Percentiles rank a stretch among this genome's conserved stretches.
Conservation (phyloP, 495 filamentous ascomycete genomes). For the Parachaetomium inaequale region DNA sequence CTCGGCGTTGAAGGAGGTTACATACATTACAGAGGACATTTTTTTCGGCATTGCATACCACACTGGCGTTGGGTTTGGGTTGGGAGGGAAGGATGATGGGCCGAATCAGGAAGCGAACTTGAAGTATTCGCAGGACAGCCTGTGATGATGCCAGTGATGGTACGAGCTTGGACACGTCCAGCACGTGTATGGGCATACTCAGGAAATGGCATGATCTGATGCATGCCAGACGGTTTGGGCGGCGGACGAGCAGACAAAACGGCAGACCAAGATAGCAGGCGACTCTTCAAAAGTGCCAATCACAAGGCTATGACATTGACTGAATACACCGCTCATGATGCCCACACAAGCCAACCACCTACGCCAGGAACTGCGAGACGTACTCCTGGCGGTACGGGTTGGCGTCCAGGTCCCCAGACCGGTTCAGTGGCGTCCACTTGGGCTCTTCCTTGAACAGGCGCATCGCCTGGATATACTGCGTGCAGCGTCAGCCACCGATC, state of each 20-base stretch:
- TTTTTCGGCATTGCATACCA: constrained; percentile 17
- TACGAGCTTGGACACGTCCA: background rate
- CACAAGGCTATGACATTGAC: background rate
- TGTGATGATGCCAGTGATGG: background rate
- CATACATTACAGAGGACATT: background rate
- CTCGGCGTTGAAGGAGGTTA: constrained; percentile 14
- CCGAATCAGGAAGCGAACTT: background rate
- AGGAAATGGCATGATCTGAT: too few species aligned
- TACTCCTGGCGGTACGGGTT: constrained; percentile 80
- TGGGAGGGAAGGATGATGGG: background rate
- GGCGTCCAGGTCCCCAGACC: constrained; percentile 68
- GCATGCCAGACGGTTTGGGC: background rate
- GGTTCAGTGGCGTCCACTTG: constrained; percentile 94
- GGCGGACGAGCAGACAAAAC: background rate
- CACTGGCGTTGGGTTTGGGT: constrained; percentile 14
- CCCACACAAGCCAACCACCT: background rate
- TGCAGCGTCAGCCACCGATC: background rate
- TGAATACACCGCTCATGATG: background rate
- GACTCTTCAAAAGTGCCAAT: background rate
- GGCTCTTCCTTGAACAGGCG: constrained; percentile 97
- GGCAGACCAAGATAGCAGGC: background rate
- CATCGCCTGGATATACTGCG: constrained; percentile 91
- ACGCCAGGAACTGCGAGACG: constrained; percentile 43
- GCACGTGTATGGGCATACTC: too few species aligned
- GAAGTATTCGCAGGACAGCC: background rate